Evolutionary conservation across 192 early-diverging fungal species (phyloP).

Genomic region (Umbelopsis isabellina): DNA sequence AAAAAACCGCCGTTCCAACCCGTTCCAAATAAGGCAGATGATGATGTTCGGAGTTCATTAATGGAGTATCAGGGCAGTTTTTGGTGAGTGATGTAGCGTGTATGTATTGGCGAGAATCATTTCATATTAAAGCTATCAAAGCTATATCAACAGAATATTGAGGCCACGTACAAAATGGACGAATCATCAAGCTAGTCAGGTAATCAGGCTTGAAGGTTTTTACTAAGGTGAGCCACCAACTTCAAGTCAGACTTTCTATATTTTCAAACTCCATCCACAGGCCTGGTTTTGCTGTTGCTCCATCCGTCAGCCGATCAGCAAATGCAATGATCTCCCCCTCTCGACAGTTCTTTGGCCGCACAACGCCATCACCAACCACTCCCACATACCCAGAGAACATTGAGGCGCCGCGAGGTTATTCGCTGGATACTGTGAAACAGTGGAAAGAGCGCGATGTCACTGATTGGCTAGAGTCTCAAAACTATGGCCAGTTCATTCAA

Average conservation of each 20-base stretch:
- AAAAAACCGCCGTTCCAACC: too few relatives aligned
- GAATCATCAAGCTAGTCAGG: too few relatives aligned
- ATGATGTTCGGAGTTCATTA: too few relatives aligned
- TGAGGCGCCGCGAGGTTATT: conserved; percentile 11
- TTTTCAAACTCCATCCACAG: conserved; percentile 12
- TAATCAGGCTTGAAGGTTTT: too few relatives aligned
- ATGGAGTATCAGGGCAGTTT: too few relatives aligned
- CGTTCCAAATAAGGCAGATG: too few relatives aligned
- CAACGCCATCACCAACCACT: conserved; percentile 39
- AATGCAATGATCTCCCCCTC: conserved; percentile 22
- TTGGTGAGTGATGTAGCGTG: too few relatives aligned
- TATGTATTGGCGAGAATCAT: too few relatives aligned
- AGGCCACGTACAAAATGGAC: too few relatives aligned
- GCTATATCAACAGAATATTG: too few relatives aligned
- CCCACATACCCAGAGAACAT: conserved; percentile 32
- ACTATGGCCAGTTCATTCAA: conserved; percentile 25
- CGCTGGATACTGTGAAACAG: conserved; percentile 33
- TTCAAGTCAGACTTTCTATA: background rate
- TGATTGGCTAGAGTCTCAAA: conserved; percentile 36
- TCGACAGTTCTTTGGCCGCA: conserved; percentile 12
- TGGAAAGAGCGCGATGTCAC: conserved; percentile 39
- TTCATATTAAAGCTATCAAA: too few relatives aligned
- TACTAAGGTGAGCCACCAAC: background rate
- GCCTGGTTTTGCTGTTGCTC: conserved; percentile 5
- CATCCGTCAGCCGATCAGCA: conserved; percentile 1